Evolutionary conservation across 148 eudicot genomes (phyloP), one percentile per base, ranked within the genome.

Genomic region (Dysphania ambrosioides): DNA sequence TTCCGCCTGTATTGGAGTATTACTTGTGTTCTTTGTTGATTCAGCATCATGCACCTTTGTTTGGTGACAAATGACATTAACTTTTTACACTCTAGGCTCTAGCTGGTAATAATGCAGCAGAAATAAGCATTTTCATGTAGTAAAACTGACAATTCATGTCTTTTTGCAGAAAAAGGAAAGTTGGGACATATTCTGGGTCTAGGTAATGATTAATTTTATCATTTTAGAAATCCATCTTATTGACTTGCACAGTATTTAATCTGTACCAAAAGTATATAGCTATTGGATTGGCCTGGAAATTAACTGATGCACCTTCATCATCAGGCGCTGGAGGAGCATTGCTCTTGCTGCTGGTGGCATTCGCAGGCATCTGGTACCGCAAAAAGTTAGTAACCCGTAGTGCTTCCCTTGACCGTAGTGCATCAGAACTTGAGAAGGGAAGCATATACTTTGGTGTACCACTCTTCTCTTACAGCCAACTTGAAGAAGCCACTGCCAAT

Each of bases 381-480:
- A 72, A 70, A 42, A 84, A 76, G 60, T 31, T 47, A 26, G 44
- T 79, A 26, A 15, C 53, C 13, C 77, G 70, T 55, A 72, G 51
- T 51, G 27, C 49, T 56, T 77, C 86, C n/a, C 69, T 62, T 15
- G 47, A 63, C 21, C 0, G 13, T 66, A 75, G 67, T 1, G 56
- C 38, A 32, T 69, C 74, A 64, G 81, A 80, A 61, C 73, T 82
- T 26, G 85, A 83, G 75, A 71, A 34, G 1, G 82, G 82, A 19
- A 66, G 77, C 60, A 24, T 70, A 71, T 80, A 69, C 68, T 80
- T 72, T 15, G 81, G 86, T 10, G 76, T 84, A 30, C 61, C 85
- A 35, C 53, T 89, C 47, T 89, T 83, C 72, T 79, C 87, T 72
- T 83, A 83, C 82, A 60, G 15, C 26, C 86, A 87, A 62, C 86